Base-by-base conservation (phyloP, 805 yeast genomes). In the Zygosaccharomyces rouxii region DNA sequence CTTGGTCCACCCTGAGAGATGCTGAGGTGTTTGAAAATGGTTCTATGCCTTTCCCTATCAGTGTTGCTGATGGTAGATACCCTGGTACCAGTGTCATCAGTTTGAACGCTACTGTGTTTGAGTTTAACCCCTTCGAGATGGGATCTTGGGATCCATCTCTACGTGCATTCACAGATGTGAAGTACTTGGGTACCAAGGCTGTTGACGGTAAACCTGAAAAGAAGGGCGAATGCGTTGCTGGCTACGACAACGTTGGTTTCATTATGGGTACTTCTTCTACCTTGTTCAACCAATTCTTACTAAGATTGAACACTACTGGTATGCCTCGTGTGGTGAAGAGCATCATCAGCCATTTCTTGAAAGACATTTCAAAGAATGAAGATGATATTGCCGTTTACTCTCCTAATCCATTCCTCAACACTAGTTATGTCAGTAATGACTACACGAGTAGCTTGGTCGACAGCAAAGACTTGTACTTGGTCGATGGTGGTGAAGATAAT, bases 61-160 rank as follows among this genome's bases (percentile, higher is more conserved):
- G 77, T 55, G 84, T 77, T 55, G 78, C 83, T 11, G 81, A 80
- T 61, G 88, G 88, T 42, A 72, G 89, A 65, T 72, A 77, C 18
- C 87, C 87, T 9, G 81, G 80, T 18, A 73, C 84, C 2, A 50
- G 52, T 5, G 72, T 85, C 46, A 71, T 86, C 49, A 74, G 77
- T 54, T 63, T 69, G 39, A 89, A 87, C 71, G 83, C 95, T 2
- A 86, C 96, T 1, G 78, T 75, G 42, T 80, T 81, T 52, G 80
- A 81, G 55, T 67, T 80, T 57, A 76, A 75, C 46, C 92, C 95
- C 11, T 83, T 71, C 58, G 86, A 84, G 62, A 69, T 89, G 62
- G 97, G 97, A 5, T 82, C 95, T 2, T 89, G 95, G 95, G 97
- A 89, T 61, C 86, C 89, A 18, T 71, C 84, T 1, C 66, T 86